Base-by-base conservation (phyloP, 176 grass and related monocot genomes). In the Cenchrus purpureus region DNA sequence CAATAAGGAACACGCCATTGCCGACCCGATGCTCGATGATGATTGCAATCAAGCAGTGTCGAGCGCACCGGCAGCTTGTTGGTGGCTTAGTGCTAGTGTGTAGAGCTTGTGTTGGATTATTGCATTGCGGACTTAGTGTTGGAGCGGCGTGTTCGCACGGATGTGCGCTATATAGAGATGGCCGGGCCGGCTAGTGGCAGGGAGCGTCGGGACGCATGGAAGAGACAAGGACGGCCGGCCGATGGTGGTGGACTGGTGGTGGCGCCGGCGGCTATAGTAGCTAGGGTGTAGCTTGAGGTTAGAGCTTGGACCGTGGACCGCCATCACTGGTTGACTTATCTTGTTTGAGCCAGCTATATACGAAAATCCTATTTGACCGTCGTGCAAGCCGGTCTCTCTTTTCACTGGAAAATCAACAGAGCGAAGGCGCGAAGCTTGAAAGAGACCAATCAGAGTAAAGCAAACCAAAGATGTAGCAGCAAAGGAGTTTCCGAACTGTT, bases 151-250 rank as follows among this genome's bases (percentile, higher is more conserved):
- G 72, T 10, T n/a, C 57, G 44, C 42, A 51, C 4, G 40, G 51
- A 22, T 40, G 68, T 42, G 48, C 51, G 46, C 17, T 87, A n/a
- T 87, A 82, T 76, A 82, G 77, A 58, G 79, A 66, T 58, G 34
- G 12, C 19, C 14, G 9, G 22, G 29, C 14, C 8, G 10, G 52
- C 32, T 63, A 44, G 34, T 56, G 83, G 73, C 58, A 25, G 1
- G 48, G 25, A 46, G 85, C 51, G 50, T 68, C 34, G 72, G 40
- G 79, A 76, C 85, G 42, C 7, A 60, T 43, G 71, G 4, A 76
- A 68, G 60, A 58, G 79, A 87, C 85, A 59, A 58, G 34, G 19
- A 10, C 71, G 71, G 79, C 85, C 85, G 73, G 73, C 83, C 73
- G 64, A 46, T 46, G 45, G 45, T 32, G 43, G 15, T 22, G 25